Percentiles rank a stretch among this genome's conserved stretches.
Conservation (phyloP, 163 green algal species). For the Coccomyxa subellipsoidea region DNA sequence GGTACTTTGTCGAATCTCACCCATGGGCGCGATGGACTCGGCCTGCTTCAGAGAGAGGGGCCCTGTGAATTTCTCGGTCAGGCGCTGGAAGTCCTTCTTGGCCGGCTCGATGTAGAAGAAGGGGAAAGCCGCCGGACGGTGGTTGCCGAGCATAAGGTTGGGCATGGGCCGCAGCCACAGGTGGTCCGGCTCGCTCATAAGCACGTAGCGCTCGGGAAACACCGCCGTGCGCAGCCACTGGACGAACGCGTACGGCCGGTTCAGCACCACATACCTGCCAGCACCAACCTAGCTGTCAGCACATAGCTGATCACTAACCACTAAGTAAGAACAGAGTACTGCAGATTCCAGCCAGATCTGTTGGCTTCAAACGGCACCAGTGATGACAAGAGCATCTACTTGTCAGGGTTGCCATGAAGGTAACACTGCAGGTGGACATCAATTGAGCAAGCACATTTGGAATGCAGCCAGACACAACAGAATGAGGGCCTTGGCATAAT, state of each 20-base stretch:
- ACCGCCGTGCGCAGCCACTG: constrained; percentile 52
- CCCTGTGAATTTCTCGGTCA: constrained; percentile 75
- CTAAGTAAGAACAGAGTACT: too few relatives aligned
- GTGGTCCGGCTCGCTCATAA: constrained; percentile 98
- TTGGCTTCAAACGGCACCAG: too few relatives aligned
- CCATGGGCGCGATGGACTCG: constrained; percentile 82
- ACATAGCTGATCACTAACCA: neutral
- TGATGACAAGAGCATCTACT: too few relatives aligned
- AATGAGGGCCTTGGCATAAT: too few relatives aligned
- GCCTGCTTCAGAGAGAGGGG: constrained; percentile 43
- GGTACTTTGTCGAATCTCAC: too few relatives aligned
- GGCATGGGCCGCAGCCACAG: constrained; percentile 82
- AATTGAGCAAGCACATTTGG: too few relatives aligned
- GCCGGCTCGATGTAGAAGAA: constrained; percentile 82
- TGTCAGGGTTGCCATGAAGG: too few relatives aligned
- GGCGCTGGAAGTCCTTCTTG: constrained; percentile 27
- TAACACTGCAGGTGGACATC: too few relatives aligned
- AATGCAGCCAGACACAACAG: too few relatives aligned
- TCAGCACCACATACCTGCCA: constrained; percentile 56
- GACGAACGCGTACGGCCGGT: constrained; percentile 57
- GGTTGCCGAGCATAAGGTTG: constrained; percentile 68
- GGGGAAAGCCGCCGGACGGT: constrained; percentile 56
- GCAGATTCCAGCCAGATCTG: too few relatives aligned
- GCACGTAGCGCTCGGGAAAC: constrained; percentile 86
- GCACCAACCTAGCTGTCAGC: neutral